phyloP scores from a whole-genome alignment of 1,284 basidiomycete species.

The Rhodotorula sp. region DNA sequence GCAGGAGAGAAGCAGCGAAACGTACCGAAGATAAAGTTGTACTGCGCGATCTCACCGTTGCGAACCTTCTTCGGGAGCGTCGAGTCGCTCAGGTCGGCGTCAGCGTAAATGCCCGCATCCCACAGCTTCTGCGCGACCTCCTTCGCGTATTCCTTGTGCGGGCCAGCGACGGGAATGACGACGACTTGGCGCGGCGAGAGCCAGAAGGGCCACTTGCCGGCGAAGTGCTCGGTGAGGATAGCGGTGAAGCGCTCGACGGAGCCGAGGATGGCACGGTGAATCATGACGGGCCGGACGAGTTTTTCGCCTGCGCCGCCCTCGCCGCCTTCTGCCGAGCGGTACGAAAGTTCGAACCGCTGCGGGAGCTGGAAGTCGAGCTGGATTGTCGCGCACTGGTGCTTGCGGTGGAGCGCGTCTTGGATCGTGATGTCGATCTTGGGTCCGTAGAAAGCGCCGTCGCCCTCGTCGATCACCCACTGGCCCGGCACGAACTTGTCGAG shows the following conservation, averaged over 20 bases:
- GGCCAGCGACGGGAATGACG: slow-evolving; percentile 86
- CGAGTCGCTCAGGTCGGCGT: slow-evolving; percentile 88
- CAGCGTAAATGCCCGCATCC: slow-evolving; percentile 74
- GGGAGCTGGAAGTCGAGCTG: slow-evolving; percentile 99
- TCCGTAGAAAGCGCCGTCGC: slow-evolving; percentile 76
- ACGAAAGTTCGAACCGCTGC: slow-evolving; percentile 94
- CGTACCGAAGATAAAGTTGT: slow-evolving; percentile 94
- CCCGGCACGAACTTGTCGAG: slow-evolving; percentile 85
- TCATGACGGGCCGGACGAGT: slow-evolving; percentile 85
- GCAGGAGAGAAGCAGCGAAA: slow-evolving; percentile 1
- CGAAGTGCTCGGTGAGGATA: slow-evolving; percentile 96
- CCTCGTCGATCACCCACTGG: slow-evolving; percentile 90
- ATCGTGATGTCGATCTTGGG: slow-evolving; percentile 89
- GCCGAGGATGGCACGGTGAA: slow-evolving; percentile 95
- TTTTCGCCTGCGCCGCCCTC: slow-evolving; percentile 50
- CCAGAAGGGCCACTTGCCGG: slow-evolving; percentile 99
- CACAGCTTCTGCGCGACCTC: slow-evolving; percentile 70
- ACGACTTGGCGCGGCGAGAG: slow-evolving; percentile 89
- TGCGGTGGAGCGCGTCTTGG: slow-evolving; percentile 83
- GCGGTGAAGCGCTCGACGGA: slow-evolving; percentile 95
- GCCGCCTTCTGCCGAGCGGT: slow-evolving; percentile 64
- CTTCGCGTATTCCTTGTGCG: slow-evolving; percentile 86
- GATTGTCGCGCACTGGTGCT: slow-evolving; percentile 98
- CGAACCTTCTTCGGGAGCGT: slow-evolving; percentile 93
- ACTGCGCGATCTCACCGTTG: slow-evolving; percentile 65